Percentiles rank a stretch among this genome's conserved stretches.
phyloP scores from a whole-genome alignment of 1,284 basidiomycete genomes.

The Rhodotorula sp. region DNA sequence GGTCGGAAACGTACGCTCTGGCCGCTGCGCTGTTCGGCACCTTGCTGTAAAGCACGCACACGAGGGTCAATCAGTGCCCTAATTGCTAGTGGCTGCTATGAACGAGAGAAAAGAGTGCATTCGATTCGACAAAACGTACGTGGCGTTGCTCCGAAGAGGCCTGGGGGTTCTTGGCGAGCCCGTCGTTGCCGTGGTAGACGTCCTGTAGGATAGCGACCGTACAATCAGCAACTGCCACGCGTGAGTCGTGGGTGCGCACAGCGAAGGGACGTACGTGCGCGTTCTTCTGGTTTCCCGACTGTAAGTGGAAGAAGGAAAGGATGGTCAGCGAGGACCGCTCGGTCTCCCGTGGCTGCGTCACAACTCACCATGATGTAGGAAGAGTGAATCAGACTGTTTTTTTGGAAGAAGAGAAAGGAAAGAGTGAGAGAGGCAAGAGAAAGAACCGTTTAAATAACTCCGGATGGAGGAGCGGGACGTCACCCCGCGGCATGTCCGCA shows the following conservation, averaged over 20 bases:
- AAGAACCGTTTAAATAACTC: not conserved
- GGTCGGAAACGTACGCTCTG: too few relatives aligned
- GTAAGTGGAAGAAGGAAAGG: too few relatives aligned
- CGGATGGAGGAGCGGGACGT: too few relatives aligned
- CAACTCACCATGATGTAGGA: not conserved
- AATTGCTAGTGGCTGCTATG: too few relatives aligned
- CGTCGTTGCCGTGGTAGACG: conserved; percentile 8
- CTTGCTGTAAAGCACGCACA: too few relatives aligned
- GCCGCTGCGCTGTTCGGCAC: too few relatives aligned
- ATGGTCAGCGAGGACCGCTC: too few relatives aligned
- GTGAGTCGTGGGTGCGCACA: not conserved
- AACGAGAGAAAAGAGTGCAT: not conserved
- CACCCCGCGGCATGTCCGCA: too few relatives aligned
- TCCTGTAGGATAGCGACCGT: not conserved
- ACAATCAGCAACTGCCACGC: not conserved
- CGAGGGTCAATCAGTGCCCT: too few relatives aligned
- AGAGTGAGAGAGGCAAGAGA: too few relatives aligned
- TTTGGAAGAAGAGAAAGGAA: not conserved
- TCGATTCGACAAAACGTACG: not conserved
- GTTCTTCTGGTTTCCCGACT: not conserved
- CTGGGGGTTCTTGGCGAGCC: not conserved
- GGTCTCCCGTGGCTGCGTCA: not conserved
- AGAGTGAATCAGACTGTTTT: not conserved
- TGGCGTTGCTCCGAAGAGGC: not conserved
- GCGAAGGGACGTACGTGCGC: not conserved